These are phyloP conservation scores for Backusella parvicylindrica DNA, from an alignment of 192 early-diverging fungal species.

Conservation along the genomic window DNA sequence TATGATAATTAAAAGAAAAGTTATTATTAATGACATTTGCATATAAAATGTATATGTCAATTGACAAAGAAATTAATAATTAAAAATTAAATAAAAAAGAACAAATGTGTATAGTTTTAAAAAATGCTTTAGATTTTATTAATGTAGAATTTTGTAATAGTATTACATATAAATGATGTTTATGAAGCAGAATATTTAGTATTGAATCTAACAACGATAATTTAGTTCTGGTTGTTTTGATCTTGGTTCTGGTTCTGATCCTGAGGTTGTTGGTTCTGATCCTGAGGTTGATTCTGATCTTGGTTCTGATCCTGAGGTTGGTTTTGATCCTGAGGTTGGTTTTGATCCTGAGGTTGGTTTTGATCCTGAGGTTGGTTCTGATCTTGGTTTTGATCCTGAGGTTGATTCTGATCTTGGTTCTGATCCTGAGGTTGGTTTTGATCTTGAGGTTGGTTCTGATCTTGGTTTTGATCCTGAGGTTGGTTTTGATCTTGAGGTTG, in stretches of 20 bases:
- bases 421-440: background rate
- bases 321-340: too few species aligned
- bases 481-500: background rate
- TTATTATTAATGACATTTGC: background rate
- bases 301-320: too few species aligned
- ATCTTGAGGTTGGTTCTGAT: background rate
- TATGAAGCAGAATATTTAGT: background rate
- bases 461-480: too few species aligned
- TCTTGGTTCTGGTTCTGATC: background rate
- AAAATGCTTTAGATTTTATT: background rate
- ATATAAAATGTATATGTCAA: background rate
- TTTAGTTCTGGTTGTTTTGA: background rate
- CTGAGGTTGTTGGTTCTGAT: too few species aligned
- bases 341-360: too few species aligned
- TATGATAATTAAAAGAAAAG: slow-evolving; percentile 46
- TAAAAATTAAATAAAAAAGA: background rate
- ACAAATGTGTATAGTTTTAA: background rate
- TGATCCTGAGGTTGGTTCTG: too few species aligned
- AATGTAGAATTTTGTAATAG: background rate
- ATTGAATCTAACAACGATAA: background rate
- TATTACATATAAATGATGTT: background rate
- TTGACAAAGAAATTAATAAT: background rate
- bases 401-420: too few species aligned
- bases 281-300: too few species aligned
- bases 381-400: too few species aligned